Percentiles rank a stretch among this genome's conserved stretches.
Evolutionary conservation across 2,329 filamentous ascomycete genomes (phyloP).

Genomic region (Didymella sp.): DNA sequence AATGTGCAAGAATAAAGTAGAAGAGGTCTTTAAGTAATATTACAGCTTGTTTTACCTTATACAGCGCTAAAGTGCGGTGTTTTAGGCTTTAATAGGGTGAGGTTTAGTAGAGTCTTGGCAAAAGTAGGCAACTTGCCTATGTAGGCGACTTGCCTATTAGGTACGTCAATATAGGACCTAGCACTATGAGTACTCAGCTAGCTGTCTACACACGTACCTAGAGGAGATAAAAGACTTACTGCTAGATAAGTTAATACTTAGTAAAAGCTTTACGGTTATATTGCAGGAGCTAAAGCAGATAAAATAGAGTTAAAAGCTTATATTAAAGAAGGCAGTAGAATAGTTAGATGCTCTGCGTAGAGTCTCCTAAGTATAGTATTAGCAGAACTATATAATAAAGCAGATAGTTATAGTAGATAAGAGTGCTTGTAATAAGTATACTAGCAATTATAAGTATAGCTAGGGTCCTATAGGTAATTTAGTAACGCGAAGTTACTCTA

Average conservation of each 20-base stretch:
- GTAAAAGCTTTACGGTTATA: background rate
- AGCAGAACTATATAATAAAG: background rate
- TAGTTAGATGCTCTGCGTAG: background rate
- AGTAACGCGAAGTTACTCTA: background rate
- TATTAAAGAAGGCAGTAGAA: background rate
- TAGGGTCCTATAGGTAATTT: constrained; percentile 7
- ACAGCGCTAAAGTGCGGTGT: no score
- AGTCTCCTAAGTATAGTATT: background rate
- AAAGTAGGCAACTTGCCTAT: no score
- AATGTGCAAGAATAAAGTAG: no score
- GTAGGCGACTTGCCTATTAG: no score
- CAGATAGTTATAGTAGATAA: constrained; percentile 15
- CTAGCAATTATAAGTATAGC: constrained; percentile 19
- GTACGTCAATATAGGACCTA: no score
- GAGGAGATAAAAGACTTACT: background rate
- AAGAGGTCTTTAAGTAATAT: no score
- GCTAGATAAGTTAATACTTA: background rate
- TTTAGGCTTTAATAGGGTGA: no score
- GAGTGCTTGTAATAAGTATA: constrained; percentile 21
- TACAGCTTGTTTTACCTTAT: no score
- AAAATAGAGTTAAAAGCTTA: background rate
- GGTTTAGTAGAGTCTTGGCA: no score
- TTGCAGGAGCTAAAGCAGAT: background rate
- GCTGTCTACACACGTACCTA: background rate
- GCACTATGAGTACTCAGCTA: no score